A percentile compares a stretch with the other conserved stretches of the same genome.
Conservation (phyloP, 2,329 filamentous ascomycete species). For the Ascomycota sp. region DNA sequence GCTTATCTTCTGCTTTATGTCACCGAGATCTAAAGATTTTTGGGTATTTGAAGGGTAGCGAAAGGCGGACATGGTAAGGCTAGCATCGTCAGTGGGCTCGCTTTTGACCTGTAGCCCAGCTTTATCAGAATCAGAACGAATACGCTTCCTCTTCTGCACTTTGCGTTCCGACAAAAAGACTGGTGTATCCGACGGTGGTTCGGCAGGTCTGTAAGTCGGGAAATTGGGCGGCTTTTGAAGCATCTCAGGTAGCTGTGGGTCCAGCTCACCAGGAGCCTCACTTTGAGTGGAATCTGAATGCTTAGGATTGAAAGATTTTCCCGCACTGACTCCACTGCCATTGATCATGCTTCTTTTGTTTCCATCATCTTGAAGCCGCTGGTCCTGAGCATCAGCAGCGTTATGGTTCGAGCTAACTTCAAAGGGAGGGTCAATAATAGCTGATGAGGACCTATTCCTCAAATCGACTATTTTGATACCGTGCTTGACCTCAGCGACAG, state of each 20-base stretch:
- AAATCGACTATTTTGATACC: slow-evolving; percentile 10
- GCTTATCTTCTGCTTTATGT: slow-evolving; percentile 11
- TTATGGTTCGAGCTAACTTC: neutral
- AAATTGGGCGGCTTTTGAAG: slow-evolving; percentile 1
- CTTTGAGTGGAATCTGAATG: slow-evolving; percentile 11
- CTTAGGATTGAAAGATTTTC: no score
- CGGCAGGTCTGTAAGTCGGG: slow-evolving; percentile 19
- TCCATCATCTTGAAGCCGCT: neutral
- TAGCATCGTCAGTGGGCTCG: slow-evolving; percentile 13
- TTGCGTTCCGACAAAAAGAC: slow-evolving; percentile 27
- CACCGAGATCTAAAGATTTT: slow-evolving; percentile 36
- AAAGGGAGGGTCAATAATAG: neutral
- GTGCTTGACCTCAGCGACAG: slow-evolving; percentile 18
- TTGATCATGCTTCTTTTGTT: slow-evolving; percentile 1
- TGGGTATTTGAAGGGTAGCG: slow-evolving; percentile 14
- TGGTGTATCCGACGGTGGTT: slow-evolving; percentile 29
- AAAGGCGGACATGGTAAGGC: slow-evolving; percentile 7
- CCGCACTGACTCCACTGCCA: slow-evolving; percentile 1
- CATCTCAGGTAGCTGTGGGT: slow-evolving; percentile 7
- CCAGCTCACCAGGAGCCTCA: slow-evolving; percentile 5
- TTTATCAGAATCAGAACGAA: slow-evolving; percentile 4
- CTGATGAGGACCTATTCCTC: neutral
- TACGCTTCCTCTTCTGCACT: slow-evolving; percentile 24
- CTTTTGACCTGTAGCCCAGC: slow-evolving; percentile 18
- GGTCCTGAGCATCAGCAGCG: neutral